Conservation (phyloP, 805 yeast species). For the Sugiyamaella valdiviana region DNA sequence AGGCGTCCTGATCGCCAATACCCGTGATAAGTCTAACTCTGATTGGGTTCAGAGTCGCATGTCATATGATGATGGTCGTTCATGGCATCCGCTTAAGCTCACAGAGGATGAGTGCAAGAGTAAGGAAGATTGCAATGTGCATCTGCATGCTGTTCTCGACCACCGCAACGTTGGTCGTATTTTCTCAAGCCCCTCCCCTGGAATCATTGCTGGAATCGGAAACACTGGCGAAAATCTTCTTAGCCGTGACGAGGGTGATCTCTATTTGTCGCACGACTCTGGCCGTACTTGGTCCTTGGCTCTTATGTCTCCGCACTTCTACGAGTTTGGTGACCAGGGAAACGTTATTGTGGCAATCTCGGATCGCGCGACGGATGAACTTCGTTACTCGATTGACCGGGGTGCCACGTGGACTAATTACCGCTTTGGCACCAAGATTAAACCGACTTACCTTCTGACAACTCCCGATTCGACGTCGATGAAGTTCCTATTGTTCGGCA, state of each 20-base stretch:
- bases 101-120: constrained; percentile 23
- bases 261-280: constrained; percentile 69
- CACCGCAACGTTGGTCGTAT: constrained; percentile 30
- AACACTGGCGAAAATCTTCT: constrained; percentile 30
- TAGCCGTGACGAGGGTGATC: constrained; percentile 32
- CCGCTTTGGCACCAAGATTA: constrained; percentile 40
- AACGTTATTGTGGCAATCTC: constrained; percentile 55
- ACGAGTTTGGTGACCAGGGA: constrained; percentile 72
- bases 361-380: constrained; percentile 33
- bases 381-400: constrained; percentile 61
- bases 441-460: constrained; percentile 44
- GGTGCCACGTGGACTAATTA: constrained; percentile 59
- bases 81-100: constrained; percentile 30
- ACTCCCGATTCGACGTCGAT: constrained; percentile 66
- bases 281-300: constrained; percentile 66
- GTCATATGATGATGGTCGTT: constrained; percentile 36
- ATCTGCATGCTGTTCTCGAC: constrained; percentile 34
- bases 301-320: constrained; percentile 46
- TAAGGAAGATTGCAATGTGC: constrained; percentile 34
- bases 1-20: constrained; percentile 55
- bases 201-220: constrained; percentile 41
- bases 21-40: constrained; percentile 25
- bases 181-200: constrained; percentile 39
- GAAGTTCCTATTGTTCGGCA: constrained; percentile 49
- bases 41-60: constrained; percentile 16